These are phyloP conservation scores for Collybia nuda DNA, from an alignment of 768 basidiomycete species.

Conservation along the genomic window DNA sequence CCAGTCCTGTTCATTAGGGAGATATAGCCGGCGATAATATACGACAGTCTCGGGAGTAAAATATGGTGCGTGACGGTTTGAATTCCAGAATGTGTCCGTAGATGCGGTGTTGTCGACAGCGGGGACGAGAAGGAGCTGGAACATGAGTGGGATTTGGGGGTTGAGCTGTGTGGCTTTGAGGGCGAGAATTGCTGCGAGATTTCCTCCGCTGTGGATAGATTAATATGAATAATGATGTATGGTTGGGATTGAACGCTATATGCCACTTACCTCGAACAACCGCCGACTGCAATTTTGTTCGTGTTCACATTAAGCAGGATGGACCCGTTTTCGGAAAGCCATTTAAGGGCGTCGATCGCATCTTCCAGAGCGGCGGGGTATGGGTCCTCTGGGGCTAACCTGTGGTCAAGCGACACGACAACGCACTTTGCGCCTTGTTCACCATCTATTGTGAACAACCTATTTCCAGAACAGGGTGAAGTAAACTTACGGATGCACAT, in stretches of 20 bases:
- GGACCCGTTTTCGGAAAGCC: slow-evolving; percentile 51
- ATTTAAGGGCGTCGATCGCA: slow-evolving; percentile 58
- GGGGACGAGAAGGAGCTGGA: slow-evolving; percentile 71
- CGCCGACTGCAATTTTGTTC: slow-evolving; percentile 59
- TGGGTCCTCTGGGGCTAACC: slow-evolving; percentile 65
- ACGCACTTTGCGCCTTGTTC: slow-evolving; percentile 54
- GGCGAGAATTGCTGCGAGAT: slow-evolving; percentile 61
- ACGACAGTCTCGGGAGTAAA: slow-evolving; percentile 64
- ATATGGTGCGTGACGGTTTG: slow-evolving; percentile 58
- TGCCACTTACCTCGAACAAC: slow-evolving; percentile 57
- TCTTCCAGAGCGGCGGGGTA: slow-evolving; percentile 72
- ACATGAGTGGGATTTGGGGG: slow-evolving; percentile 52
- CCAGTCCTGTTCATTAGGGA: slow-evolving; percentile 52
- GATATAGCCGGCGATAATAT: slow-evolving; percentile 72
- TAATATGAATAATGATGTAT: too few species aligned
- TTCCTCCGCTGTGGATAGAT: slow-evolving; percentile 50
- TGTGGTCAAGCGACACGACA: slow-evolving; percentile 64
- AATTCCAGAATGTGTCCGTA: slow-evolving; percentile 47
- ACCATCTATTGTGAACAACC: too few species aligned
- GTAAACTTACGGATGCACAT: slow-evolving; percentile 48
- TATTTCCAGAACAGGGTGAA: neutral
- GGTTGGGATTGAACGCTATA: too few species aligned
- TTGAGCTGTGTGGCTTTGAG: slow-evolving; percentile 53
- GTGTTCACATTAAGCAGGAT: slow-evolving; percentile 45
- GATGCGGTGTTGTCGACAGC: slow-evolving; percentile 72